phyloP scores from a whole-genome alignment of 1,139 yeast species.

The Sugiyamaella castrensis region DNA sequence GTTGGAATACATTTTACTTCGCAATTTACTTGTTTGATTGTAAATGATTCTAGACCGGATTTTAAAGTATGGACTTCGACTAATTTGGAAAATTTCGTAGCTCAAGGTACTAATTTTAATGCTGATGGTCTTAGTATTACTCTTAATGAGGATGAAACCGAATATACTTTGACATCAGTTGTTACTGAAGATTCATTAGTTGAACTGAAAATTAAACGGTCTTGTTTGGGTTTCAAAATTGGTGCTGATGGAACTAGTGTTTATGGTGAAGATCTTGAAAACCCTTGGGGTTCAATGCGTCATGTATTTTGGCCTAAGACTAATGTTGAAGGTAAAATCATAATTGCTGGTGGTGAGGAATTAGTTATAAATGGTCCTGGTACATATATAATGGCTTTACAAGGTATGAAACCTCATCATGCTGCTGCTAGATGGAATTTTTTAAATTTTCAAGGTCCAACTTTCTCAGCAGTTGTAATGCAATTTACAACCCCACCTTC shows the following conservation, averaged over 20 bases:
- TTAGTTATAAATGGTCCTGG: constrained; percentile 49
- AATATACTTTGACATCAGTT: constrained; percentile 58
- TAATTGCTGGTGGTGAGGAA: constrained; percentile 32
- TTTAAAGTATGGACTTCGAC: constrained; percentile 83
- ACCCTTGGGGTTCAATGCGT: constrained; percentile 98
- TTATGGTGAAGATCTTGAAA: constrained; percentile 69
- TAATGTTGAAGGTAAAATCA: constrained; percentile 59
- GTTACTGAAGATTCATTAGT: constrained; percentile 74
- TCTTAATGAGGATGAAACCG: constrained; percentile 52
- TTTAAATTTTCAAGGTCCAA: constrained; percentile 77
- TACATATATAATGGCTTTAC: constrained; percentile 96
- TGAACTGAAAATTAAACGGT: constrained; percentile 61
- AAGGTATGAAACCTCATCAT: constrained; percentile 99
- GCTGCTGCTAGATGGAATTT: constrained; percentile 98
- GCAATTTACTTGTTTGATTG: constrained; percentile 86
- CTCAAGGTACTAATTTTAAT: constrained; percentile 75
- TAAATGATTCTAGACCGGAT: constrained; percentile 50
- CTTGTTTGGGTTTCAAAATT: constrained; percentile 77
- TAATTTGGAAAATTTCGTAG: constrained; percentile 72
- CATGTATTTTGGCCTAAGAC: constrained; percentile 97
- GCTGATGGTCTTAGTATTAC: constrained; percentile 61
- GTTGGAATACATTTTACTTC: constrained; percentile 90
- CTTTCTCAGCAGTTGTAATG: constrained; percentile 78
- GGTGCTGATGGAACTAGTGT: constrained; percentile 83
- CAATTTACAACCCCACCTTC: constrained; percentile 93